These are phyloP conservation scores for Sugiyamaella pinicola DNA, from an alignment of 1,139 yeast genomes.

Conservation along the genomic window DNA sequence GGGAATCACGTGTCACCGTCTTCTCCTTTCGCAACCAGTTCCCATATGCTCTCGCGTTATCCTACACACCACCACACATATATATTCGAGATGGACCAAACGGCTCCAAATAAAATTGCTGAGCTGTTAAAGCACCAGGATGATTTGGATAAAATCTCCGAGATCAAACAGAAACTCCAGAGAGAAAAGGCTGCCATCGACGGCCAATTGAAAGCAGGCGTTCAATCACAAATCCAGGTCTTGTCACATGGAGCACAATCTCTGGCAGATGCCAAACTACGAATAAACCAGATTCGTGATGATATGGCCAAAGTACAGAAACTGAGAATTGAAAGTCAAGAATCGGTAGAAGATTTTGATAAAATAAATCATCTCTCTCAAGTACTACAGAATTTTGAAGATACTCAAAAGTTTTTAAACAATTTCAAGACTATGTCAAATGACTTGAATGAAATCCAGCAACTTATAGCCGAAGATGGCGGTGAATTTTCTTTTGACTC, in stretches of 20 bases:
- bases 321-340: conserved; percentile 37
- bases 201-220: conserved; percentile 63
- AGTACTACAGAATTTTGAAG: conserved; percentile 71
- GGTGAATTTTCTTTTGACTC: conserved; percentile 53
- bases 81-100: conserved; percentile 14
- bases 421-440: conserved; percentile 62
- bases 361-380: conserved; percentile 65
- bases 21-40: not conserved
- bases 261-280: conserved; percentile 38
- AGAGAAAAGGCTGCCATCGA: conserved; percentile 78
- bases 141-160: conserved; percentile 56
- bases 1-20: not conserved
- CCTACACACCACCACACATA: not conserved
- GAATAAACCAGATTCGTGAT: conserved; percentile 37
- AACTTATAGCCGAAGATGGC: conserved; percentile 57
- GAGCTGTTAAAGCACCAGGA: conserved; percentile 40
- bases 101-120: conserved; percentile 28
- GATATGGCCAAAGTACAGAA: conserved; percentile 38
- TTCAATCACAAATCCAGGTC: conserved; percentile 60
- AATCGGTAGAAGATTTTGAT: conserved; percentile 51
- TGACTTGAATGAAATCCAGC: conserved; percentile 54
- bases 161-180: conserved; percentile 58
- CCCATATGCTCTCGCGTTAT: not conserved
- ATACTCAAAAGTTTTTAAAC: conserved; percentile 64
- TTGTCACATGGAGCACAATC: conserved; percentile 46